A percentile compares a stretch with the other conserved stretches of the same genome.
These are phyloP conservation scores for Cryptomeria japonica DNA, from an alignment of 75 land plant species.

Conservation along the genomic window DNA sequence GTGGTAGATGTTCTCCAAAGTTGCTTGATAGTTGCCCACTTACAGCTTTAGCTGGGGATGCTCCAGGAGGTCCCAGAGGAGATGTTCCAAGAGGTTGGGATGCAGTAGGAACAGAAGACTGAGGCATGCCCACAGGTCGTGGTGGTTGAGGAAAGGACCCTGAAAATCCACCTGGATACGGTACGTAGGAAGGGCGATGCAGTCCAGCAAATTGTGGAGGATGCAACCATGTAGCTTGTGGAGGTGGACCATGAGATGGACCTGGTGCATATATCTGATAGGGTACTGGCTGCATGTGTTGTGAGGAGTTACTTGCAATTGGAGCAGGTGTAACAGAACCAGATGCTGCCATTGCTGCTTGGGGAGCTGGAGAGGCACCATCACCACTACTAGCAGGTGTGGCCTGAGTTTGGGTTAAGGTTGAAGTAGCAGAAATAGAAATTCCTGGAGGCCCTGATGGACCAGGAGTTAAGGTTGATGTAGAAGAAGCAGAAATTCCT, in stretches of 20 bases:
- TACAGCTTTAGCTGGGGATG: conserved; percentile 8
- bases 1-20: conserved; percentile 8
- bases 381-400: conserved; percentile 11
- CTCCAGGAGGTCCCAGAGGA: conserved; percentile 22
- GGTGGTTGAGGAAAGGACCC: conserved; percentile 30
- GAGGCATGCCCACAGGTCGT: conserved; percentile 22
- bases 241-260: conserved; percentile 30
- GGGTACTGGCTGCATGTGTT: conserved; percentile 24
- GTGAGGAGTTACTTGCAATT: not conserved
- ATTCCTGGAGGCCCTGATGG: conserved; percentile 26
- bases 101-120: conserved; percentile 23
- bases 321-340: conserved; percentile 8
- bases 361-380: not conserved
- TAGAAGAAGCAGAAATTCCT: conserved; percentile 8
- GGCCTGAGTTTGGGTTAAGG: not conserved
- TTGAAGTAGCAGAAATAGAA: conserved; percentile 4
- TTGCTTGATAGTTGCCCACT: conserved; percentile 14
- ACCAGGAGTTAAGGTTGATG: conserved; percentile 15
- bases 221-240: conserved; percentile 51
- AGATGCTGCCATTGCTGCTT: not conserved
- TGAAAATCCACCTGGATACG: conserved; percentile 35
- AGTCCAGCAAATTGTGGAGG: conserved; percentile 36
- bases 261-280: conserved; percentile 31
- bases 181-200: conserved; percentile 33
- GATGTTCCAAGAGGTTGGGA: conserved; percentile 50